Percentiles rank a stretch among this genome's conserved stretches.
These are phyloP conservation scores for Nemania sp. DNA, from an alignment of 2,329 filamentous ascomycete species.

Conservation along the genomic window DNA sequence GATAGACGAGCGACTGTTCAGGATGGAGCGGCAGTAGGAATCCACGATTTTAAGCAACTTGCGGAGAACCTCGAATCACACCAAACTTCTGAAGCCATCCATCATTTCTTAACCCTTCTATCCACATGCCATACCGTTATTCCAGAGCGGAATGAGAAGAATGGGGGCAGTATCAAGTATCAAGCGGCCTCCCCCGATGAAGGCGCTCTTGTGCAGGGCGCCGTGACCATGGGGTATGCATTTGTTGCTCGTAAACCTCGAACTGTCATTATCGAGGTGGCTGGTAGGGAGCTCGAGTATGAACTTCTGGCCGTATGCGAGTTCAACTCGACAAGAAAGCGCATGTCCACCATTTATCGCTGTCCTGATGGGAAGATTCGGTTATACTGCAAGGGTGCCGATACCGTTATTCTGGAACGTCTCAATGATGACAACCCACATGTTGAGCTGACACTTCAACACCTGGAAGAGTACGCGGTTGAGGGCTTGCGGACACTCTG, in stretches of 20 bases:
- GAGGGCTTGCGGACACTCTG: conserved; percentile 95
- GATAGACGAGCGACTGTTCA: conserved; percentile 81
- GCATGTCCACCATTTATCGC: conserved; percentile 97
- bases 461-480: conserved; percentile 97
- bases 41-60: conserved; percentile 82
- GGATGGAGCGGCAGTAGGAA: conserved; percentile 76
- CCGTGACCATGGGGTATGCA: conserved; percentile 80
- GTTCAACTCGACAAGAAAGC: conserved; percentile 96
- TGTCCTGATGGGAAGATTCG: conserved; percentile 95
- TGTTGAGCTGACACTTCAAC: conserved; percentile 86
- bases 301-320: conserved; percentile 96
- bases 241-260: conserved; percentile 90
- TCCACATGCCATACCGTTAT: conserved; percentile 97
- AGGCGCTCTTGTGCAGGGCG: conserved; percentile 93
- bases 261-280: conserved; percentile 80
- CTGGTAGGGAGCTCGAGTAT: conserved; percentile 76
- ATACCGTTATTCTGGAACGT: conserved; percentile 95
- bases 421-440: conserved; percentile 81
- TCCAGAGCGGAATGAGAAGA: conserved; percentile 81
- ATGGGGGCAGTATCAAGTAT: conserved; percentile 85
- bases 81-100: conserved; percentile 55
- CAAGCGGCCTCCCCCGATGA: conserved; percentile 98
- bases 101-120: conserved; percentile 86
- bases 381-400: conserved; percentile 93
- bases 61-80: conserved; percentile 68